These are phyloP conservation scores for Zymoseptoria ardabiliae DNA, from an alignment of 2,329 filamentous ascomycete species.

Conservation along the genomic window DNA sequence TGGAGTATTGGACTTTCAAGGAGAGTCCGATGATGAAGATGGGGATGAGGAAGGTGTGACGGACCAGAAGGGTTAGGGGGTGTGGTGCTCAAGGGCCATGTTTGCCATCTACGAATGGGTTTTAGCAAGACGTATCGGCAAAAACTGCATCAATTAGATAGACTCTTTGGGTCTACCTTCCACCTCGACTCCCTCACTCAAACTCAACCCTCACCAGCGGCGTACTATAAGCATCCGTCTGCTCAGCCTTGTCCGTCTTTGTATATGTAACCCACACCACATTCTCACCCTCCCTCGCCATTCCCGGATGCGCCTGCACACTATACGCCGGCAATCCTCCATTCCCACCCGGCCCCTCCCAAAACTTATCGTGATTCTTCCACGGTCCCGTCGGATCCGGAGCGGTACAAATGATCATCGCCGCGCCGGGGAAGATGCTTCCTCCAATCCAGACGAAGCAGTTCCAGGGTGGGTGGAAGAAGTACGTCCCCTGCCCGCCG, in stretches of 20 bases:
- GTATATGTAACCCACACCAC: slow-evolving; percentile 15
- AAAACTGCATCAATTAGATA: neutral
- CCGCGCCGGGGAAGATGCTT: slow-evolving; percentile 10
- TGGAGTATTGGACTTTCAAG: neutral
- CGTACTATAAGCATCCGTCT: slow-evolving; percentile 10
- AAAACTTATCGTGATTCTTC: slow-evolving; percentile 3
- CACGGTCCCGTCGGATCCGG: slow-evolving; percentile 23
- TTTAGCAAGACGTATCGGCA: neutral
- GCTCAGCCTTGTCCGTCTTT: slow-evolving; percentile 6
- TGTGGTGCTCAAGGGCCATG: neutral
- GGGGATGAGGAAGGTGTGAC: neutral
- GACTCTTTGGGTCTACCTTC: neutral
- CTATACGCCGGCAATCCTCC: slow-evolving; percentile 10
- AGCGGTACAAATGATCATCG: slow-evolving; percentile 20
- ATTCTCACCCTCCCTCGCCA: slow-evolving; percentile 10
- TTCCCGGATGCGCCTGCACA: slow-evolving; percentile 13
- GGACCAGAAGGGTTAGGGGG: too few relatives aligned
- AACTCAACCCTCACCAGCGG: slow-evolving; percentile 14
- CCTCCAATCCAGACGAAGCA: slow-evolving; percentile 25
- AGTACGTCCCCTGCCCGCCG: slow-evolving; percentile 22
- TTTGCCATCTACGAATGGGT: neutral
- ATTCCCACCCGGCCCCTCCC: slow-evolving; percentile 8
- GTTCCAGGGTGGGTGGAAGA: slow-evolving; percentile 19
- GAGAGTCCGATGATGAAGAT: neutral
- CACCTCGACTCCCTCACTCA: slow-evolving; percentile 1